Percentiles rank a stretch among this genome's conserved stretches.
Evolutionary conservation across 208 protist genomes (phyloP).

Genomic region (Porcisia hertigi): DNA sequence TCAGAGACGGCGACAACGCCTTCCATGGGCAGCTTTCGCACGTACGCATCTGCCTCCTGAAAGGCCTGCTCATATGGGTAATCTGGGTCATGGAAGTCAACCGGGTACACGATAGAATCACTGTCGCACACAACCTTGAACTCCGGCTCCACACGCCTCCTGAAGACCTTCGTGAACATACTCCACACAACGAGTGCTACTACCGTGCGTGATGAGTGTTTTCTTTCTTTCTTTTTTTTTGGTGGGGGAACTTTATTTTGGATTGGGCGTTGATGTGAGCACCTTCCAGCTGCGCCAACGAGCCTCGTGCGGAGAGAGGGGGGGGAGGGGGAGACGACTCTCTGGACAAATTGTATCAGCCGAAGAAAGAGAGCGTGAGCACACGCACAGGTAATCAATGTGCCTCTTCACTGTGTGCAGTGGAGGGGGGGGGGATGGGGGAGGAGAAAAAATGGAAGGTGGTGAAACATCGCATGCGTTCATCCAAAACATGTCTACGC

Average conservation of each 20-base stretch:
- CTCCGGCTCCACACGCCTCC: slow-evolving; percentile 14
- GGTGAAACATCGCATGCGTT: background rate
- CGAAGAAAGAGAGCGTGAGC: too few species aligned
- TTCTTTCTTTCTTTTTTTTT: too few species aligned
- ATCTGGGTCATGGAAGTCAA: slow-evolving; percentile 32
- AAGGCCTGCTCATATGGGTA: slow-evolving; percentile 45
- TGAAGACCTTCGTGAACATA: slow-evolving; percentile 15
- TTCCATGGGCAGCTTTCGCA: slow-evolving; percentile 58
- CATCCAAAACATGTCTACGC: background rate
- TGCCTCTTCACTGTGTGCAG: too few species aligned
- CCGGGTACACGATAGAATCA: slow-evolving; percentile 28
- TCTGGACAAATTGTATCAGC: too few species aligned
- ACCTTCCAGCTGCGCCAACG: too few species aligned
- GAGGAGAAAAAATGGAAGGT: too few species aligned
- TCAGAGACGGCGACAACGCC: slow-evolving; percentile 80
- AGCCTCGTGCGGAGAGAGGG: too few species aligned
- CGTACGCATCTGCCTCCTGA: slow-evolving; percentile 60
- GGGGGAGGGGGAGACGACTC: too few species aligned
- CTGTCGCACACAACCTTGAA: slow-evolving; percentile 30
- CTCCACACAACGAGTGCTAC: background rate
- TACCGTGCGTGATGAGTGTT: background rate
- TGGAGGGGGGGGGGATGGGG: too few species aligned
- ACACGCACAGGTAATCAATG: too few species aligned
- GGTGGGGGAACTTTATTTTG: too few species aligned
- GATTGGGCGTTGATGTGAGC: too few species aligned